phyloP scores from a whole-genome alignment of 2,329 filamentous ascomycete genomes.

The Chaetomium sp. region DNA sequence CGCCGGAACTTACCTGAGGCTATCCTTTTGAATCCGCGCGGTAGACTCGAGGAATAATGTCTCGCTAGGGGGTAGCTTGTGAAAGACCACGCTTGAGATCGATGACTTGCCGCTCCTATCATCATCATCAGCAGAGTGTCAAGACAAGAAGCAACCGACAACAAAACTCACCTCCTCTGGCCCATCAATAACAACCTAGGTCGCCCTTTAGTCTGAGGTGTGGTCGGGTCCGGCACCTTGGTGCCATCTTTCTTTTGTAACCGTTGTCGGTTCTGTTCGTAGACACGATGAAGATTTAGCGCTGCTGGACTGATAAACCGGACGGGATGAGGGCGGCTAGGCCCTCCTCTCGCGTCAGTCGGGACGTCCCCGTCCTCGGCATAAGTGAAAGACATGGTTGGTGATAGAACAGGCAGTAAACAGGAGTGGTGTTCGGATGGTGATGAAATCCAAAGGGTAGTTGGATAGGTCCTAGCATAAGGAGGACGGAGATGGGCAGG shows the following conservation, averaged over 20 bases:
- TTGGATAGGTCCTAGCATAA: too few species aligned
- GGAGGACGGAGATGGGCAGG: too few species aligned
- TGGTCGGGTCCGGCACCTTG: slow-evolving; percentile 40
- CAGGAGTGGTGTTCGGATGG: background rate
- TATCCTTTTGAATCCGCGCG: slow-evolving; percentile 87
- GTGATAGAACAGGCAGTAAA: too few species aligned
- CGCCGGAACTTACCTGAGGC: slow-evolving; percentile 69
- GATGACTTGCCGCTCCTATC: slow-evolving; percentile 93
- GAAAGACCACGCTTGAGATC: slow-evolving; percentile 97
- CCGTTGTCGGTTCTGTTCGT: slow-evolving; percentile 53
- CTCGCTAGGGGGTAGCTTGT: slow-evolving; percentile 93
- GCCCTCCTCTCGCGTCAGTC: slow-evolving; percentile 9
- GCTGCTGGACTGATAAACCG: slow-evolving; percentile 48
- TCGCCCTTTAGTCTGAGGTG: slow-evolving; percentile 55
- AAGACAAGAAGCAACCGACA: background rate
- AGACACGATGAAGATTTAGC: slow-evolving; percentile 58
- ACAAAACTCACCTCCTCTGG: slow-evolving; percentile 64
- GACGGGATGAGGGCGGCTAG: slow-evolving; percentile 29
- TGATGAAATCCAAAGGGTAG: too few species aligned
- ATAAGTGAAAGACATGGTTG: slow-evolving; percentile 23
- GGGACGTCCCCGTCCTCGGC: slow-evolving; percentile 15
- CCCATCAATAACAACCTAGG: slow-evolving; percentile 91
- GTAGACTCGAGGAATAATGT: slow-evolving; percentile 95
- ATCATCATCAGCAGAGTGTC: background rate
- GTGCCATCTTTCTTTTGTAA: slow-evolving; percentile 43